Conservation (phyloP, 345 rosid genomes). For the Geranium brycei region DNA sequence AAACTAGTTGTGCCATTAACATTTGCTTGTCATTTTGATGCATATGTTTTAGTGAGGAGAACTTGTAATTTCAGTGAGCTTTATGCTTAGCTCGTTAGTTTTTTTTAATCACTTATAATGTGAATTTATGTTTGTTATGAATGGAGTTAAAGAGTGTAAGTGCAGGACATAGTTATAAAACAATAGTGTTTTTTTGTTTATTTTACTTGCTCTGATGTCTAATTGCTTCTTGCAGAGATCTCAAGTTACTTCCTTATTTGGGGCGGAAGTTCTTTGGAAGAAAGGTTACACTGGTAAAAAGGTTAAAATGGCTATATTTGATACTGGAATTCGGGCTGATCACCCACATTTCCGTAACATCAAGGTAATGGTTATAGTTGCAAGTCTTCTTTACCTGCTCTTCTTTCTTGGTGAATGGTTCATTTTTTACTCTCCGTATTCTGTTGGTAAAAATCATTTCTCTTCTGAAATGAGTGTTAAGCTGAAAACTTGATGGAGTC, state of each 20-base stretch:
- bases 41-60: not conserved
- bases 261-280: conserved; percentile 79
- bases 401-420: not conserved
- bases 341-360: conserved; percentile 96
- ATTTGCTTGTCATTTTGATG: not conserved
- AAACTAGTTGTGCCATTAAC: not conserved
- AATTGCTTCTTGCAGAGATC: conserved; percentile 39
- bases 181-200: not conserved
- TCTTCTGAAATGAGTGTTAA: not conserved
- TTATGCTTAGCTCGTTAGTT: no score
- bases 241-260: conserved; percentile 89
- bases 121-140: not conserved
- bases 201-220: not conserved
- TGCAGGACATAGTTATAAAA: not conserved
- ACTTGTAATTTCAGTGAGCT: not conserved
- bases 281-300: conserved; percentile 87
- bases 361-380: conserved; percentile 35
- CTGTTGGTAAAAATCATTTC: no score
- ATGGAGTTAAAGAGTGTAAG: not conserved
- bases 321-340: conserved; percentile 83
- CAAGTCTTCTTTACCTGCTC: not conserved
- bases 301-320: conserved; percentile 98
- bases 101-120: not conserved
- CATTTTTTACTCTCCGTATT: not conserved
- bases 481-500: conserved; percentile 22